Base-by-base conservation (phyloP, 768 basidiomycete species). In the Epithele typhae region DNA sequence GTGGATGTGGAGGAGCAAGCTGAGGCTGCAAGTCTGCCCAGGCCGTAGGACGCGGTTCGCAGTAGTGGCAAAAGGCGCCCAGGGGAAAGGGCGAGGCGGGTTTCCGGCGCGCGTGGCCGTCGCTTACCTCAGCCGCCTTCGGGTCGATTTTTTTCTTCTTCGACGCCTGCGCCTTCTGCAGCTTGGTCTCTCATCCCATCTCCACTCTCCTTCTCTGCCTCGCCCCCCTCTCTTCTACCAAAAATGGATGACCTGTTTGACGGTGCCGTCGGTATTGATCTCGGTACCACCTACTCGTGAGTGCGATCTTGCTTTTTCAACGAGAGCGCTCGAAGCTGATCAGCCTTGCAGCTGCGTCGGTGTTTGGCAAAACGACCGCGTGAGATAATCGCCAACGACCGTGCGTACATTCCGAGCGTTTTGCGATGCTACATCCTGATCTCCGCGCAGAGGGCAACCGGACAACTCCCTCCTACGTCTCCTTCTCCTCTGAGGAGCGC, bases 291-390 rank as follows among this genome's bases (percentile, higher is more conserved):
- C 58, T 98, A 97, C 82, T 91, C 90, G 87, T 91, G 65, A 58
- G 84, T 68, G 43, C 43, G 14, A 2, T 8, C 37, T 14, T 35
- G 19, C 15, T 35, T 15, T 25, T 25, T 36, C 7, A 27, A 21
- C 23, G 3, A 6, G 2, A 23, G 22, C 30, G 48, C 34, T 56
- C 21, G 24, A 50, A 48, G 40, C 52, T 62, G 53, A 55, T 37
- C 22, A 25, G 50, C 45, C 59, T 43, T 61, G 30, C 59, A 95
- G 92, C 39, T 98, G 94, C 68, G 95, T 97, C 60, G 95, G 92
- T 76, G 93, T 98, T 64, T 97, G 94, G 94, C 92, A 95, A 80
- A 93, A 96, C 71, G 95, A 98, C 81, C 92, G 95, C 63, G 94
- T 98, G 94, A 98, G 71, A 97, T 97, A 76, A 97, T 97, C 67